Evolutionary conservation across 441 rosid species (phyloP), one percentile per base, ranked within the genome.

Genomic region (Eutrema salsugineum): DNA sequence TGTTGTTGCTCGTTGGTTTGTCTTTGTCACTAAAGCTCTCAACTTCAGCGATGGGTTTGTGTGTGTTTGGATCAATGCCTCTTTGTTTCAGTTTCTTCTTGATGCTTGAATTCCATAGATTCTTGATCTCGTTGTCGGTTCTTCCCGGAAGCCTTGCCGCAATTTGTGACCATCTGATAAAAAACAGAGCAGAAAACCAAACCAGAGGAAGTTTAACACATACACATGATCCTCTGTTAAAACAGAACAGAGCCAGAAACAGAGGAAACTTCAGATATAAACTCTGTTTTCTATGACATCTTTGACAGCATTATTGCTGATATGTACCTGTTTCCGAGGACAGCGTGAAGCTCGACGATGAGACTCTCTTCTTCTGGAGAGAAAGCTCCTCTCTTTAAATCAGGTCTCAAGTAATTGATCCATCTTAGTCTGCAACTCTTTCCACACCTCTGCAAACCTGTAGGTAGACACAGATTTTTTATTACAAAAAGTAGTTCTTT

Each of bases 391-490:
- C 97, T 84, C 72, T 91, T 91, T 80, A 91, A 82, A 82, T 91
- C 94, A 68, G 94, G 97, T 83, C 97, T 91, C 71, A 91, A 73
- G 83, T 89, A 91, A 69, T 91, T 91, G 47, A 87, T 88, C 97
- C 97, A 91, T 66, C 97, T 84, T 27, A 91, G 20, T 70, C 97
- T 81, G 75, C 97, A 91, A 68, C 97, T 91, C 68, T 91, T 91
- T 0, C 97, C 97, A 48, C 97, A 88, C 71, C 97, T 87, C 63
- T 91, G 93, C 60, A 91, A 71, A 39, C 94, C 97, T 91, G 78
- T 22, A 54, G 28, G 28, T 47, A 62, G 30, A 56, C 33, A 30
- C 56, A 27, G 35, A 14, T 16, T 27, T 15, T 5, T 56, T 7
- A 42, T 30, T 70, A 62, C 49, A 12, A 24, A 51, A 48, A n/a